Conservation (phyloP, 192 early-diverging fungal genomes). For the Backusella macrospora region DNA sequence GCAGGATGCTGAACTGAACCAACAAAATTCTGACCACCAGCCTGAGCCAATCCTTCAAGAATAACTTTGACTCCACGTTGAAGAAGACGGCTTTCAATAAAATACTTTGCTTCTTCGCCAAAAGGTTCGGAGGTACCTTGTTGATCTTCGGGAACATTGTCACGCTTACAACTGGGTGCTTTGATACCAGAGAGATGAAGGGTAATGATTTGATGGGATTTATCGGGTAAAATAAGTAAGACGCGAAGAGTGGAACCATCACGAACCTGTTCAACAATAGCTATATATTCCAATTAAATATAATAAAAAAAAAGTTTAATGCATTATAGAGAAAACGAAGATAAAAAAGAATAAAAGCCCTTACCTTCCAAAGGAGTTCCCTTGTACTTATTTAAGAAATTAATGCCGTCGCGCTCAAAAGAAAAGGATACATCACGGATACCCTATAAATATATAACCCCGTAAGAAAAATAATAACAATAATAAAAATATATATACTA, state of each 20-base stretch:
- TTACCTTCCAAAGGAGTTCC: conserved; percentile 79
- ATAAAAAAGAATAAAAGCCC: not conserved
- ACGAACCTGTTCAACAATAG: conserved; percentile 94
- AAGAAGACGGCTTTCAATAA: conserved; percentile 87
- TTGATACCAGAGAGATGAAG: conserved; percentile 84
- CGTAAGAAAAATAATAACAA: not conserved
- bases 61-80: conserved; percentile 89
- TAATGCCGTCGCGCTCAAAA: conserved; percentile 66
- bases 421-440: conserved; percentile 53
- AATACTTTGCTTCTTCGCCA: conserved; percentile 91
- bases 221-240: conserved; percentile 61
- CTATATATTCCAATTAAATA: conserved; percentile 35
- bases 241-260: conserved; percentile 87
- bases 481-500: not conserved
- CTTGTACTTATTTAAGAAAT: conserved; percentile 79
- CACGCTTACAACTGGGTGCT: conserved; percentile 74
- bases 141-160: conserved; percentile 67
- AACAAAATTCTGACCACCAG: conserved; percentile 72
- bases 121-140: conserved; percentile 75
- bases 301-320: not conserved
- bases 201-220: conserved; percentile 72
- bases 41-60: conserved; percentile 70
- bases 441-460: conserved; percentile 35
- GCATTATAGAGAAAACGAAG: not conserved
- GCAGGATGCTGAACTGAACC: conserved; percentile 80